Base-by-base conservation (phyloP, 805 yeast genomes). In the Yarrowia osloensis region DNA sequence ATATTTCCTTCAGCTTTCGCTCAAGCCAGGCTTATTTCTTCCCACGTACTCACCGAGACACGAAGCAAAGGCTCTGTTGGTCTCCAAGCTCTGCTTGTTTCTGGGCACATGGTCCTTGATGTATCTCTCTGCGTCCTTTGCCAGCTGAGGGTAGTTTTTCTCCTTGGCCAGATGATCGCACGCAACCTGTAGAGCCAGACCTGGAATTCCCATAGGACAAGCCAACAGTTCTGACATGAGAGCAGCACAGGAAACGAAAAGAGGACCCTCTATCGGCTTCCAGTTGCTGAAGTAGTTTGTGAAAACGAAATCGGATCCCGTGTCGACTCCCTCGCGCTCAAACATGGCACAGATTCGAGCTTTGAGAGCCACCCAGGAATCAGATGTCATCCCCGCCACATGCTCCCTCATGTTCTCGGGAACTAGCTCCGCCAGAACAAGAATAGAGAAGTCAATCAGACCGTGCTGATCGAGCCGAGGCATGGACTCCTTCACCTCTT, bases 321-420 rank as follows among this genome's bases (percentile, higher is more conserved):
- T 52, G 9, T 52, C 59, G 11, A 52, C 42, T n/a, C 59, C 59
- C 17, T 28, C 21, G 29, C 24, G 42, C 17, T 52, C 59, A 35
- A 52, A 52, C 6, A 33, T 22, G 42, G 42, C 2, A 11, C 59
- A 52, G 21, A 52, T 52, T 52, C 24, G 7, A 8, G 59, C 42
- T 17, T 52, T 52, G 28, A 52, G 59, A 52, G 59, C 59, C 40
- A 52, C 59, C 59, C 59, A 52, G 5, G 59, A 33, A 17, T 52
- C 42, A 5, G 59, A 33, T 21, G 33, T 52, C 21, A 52, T 4
- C 3, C 15, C 22, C 2, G 59, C n/a, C 9, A 52, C 28, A 2
- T 52, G 42, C 4, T 33, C 31, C 8, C 29, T 29, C 59, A 52
- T 22, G 15, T 35, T 24, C 2, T 52, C 59, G 7, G 59, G 59